Base-by-base conservation (phyloP, 2,329 filamentous ascomycete species). In the Lasiodiplodia theobromae region DNA sequence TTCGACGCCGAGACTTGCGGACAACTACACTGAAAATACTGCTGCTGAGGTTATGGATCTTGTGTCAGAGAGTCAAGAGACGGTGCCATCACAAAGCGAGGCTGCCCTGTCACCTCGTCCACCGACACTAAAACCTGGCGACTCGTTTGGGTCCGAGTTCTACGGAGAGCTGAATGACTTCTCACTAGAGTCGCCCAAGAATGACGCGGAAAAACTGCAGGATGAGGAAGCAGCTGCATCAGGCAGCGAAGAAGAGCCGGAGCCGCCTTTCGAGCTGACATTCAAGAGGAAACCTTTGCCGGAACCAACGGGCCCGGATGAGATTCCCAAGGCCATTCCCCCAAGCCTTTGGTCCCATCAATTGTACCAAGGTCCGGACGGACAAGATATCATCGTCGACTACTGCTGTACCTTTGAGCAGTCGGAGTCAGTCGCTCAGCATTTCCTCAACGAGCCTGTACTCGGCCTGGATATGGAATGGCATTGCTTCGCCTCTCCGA, bases 381-480 rank as follows among this genome's bases (percentile, higher is more conserved):
- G 60, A 18, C 77, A 87, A 51, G 86, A 84, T 63, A 87, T 93
- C 56, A 86, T 85, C 68, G 88, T 96, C 0, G 89, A 95, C 75
- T 97, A 97, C 78, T 97, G 93, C 82, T 88, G 82, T 60, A 91
- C 84, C 68, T 86, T 85, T 54, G 82, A 88, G 44, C 87, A 87
- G 2, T 91, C 91, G 21, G 93, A 97, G 77, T 80, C 82, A 6
- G 86, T 92, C 8, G 82, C 87, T 21, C 78, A 86, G 68, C 85
- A 91, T 68, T 97, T 97, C 72, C 75, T 89, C 49, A 72, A 86
- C 31, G 88, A 96, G 74, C 83, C 87, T 49, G 80, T 96, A 2
- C 77, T 97, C n/a, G 94, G 94, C 0, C 93, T 97, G 70, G 94
- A 97, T 74, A 85, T 97, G 70, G 95, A 97, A 81, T 97, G 95